Base-by-base conservation (phyloP, 192 early-diverging fungal species). In the Coemansia sp. region DNA sequence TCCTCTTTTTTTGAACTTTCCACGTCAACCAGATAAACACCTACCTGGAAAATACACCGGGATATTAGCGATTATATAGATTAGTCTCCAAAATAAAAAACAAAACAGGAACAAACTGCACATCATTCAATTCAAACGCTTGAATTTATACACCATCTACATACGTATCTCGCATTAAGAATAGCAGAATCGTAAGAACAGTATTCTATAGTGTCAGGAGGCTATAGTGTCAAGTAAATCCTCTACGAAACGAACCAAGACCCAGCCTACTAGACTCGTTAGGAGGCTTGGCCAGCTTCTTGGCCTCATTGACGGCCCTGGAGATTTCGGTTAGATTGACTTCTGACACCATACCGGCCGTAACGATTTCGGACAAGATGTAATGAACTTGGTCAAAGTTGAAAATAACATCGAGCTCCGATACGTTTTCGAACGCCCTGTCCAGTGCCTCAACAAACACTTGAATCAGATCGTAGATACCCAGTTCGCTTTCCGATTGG, bases 361-460 rank as follows among this genome's bases (percentile, higher is more conserved):
- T 88, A 9, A 97, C 85, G 16, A 97, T 86, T 75, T 97, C 95
- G 7, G 88, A 84, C 49, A 97, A 67, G 48, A 95, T 87, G 66
- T 94, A 87, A 58, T 92, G 89, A 4, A 92, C 86, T 81, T 96
- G 91, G 58, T 96, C 92, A 71, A 94, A 94, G 61, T 93, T 88
- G 74, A 96, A 96, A 48, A 96, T 96, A 79, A 98, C 71, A 70
- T 98, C 96, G 59, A 99, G 78, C 78, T 99, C 97, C 66, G 96
- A 99, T 4, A 99, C 97, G 58, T 99, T 98, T 40, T 90, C 89
- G 82, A 99, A 98, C 16, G 87, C 88, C 33, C 89, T 74, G 68
- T 99, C 97, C 49, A 99, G 81, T 25, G 93, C 86, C 72, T 99
- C 97, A 0, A 99, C 97, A 82, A 99, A 94, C 23, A 97, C 92